These are phyloP conservation scores for Fusarium longipes DNA, from an alignment of 2,329 filamentous ascomycete species.

Conservation along the genomic window DNA sequence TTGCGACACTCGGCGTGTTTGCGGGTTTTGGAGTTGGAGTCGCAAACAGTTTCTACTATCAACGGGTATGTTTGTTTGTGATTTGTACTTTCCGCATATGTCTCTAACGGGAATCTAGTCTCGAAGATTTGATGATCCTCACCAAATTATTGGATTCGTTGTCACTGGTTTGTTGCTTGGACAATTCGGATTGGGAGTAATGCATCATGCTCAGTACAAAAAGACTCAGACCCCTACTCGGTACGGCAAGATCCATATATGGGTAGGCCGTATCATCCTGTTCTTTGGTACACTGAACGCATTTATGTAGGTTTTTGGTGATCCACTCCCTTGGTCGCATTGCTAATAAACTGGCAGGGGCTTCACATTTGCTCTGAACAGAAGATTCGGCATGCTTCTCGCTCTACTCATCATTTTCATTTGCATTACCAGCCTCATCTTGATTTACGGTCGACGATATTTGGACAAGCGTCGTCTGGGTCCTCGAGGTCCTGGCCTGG, in stretches of 20 bases:
- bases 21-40: constrained; percentile 65
- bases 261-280: constrained; percentile 66
- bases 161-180: constrained; percentile 62
- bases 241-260: constrained; percentile 65
- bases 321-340: not conserved
- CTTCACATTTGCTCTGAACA: constrained; percentile 66
- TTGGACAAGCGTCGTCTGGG: constrained; percentile 42
- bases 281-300: constrained; percentile 66
- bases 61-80: constrained; percentile 60
- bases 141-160: constrained; percentile 70
- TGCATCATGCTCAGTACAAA: constrained; percentile 66
- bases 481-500: constrained; percentile 28
- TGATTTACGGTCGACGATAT: constrained; percentile 49
- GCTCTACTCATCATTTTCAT: constrained; percentile 59
- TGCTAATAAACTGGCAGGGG: constrained; percentile 55
- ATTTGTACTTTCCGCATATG: not conserved
- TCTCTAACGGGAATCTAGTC: constrained; percentile 53
- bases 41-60: constrained; percentile 63
- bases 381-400: constrained; percentile 60
- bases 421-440: constrained; percentile 55
- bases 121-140: constrained; percentile 62
- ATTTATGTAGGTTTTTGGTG: constrained; percentile 61
- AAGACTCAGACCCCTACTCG: constrained; percentile 61
- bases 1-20: constrained; percentile 61
- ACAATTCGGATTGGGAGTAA: constrained; percentile 65